A percentile compares a stretch with the other conserved stretches of the same genome.
Conservation (phyloP, 1,284 basidiomycete species). For the Naganishia albida region DNA sequence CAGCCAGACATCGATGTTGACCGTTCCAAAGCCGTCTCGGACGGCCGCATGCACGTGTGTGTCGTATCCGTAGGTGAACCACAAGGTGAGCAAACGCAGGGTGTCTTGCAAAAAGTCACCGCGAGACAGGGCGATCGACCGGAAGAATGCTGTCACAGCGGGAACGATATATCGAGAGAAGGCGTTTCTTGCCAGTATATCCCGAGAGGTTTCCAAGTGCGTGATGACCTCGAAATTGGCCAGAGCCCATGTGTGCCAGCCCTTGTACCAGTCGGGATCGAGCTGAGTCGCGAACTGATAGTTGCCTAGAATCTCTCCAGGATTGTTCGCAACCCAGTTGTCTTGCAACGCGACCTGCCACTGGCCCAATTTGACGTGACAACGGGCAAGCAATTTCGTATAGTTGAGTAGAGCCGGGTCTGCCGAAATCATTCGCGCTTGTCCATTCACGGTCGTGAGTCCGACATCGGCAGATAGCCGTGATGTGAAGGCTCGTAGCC, state of each 20-base stretch:
- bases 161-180: slow-evolving; percentile 88
- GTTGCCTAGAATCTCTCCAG: slow-evolving; percentile 77
- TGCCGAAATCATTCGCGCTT: slow-evolving; percentile 39
- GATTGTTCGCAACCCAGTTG: slow-evolving; percentile 69
- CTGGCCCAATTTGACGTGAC: slow-evolving; percentile 94
- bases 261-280: slow-evolving; percentile 95
- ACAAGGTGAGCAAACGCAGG: slow-evolving; percentile 86
- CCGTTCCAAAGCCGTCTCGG: slow-evolving; percentile 79
- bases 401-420: slow-evolving; percentile 64
- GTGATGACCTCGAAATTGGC: slow-evolving; percentile 94
- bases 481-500: slow-evolving; percentile 80
- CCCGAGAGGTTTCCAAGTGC: slow-evolving; percentile 69
- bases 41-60: slow-evolving; percentile 90
- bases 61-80: slow-evolving; percentile 97
- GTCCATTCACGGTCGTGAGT: slow-evolving; percentile 59
- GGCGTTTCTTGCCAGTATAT: slow-evolving; percentile 69
- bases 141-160: slow-evolving; percentile 94
- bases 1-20: slow-evolving; percentile 97
- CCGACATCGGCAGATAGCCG: slow-evolving; percentile 75
- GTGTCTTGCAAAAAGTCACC: slow-evolving; percentile 95
- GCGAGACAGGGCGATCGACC: slow-evolving; percentile 85
- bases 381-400: slow-evolving; percentile 86
- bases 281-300: slow-evolving; percentile 89
- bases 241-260: slow-evolving; percentile 98
- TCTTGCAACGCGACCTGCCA: slow-evolving; percentile 85